These are phyloP conservation scores for Candida anutae DNA, from an alignment of 1,139 yeast genomes.

Conservation along the genomic window DNA sequence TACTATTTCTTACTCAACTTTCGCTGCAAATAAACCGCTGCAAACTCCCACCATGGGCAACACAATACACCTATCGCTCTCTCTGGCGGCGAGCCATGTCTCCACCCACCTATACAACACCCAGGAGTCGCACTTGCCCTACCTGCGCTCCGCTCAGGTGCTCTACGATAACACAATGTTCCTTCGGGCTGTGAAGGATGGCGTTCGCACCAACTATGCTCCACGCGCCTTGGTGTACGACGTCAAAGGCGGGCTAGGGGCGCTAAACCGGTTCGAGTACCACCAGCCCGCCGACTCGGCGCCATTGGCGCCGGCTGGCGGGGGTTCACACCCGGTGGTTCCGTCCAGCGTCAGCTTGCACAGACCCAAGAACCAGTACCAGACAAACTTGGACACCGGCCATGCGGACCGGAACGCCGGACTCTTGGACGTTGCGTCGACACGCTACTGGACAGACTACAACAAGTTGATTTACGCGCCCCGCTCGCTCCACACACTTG, in stretches of 20 bases:
- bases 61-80: slow-evolving; percentile 59
- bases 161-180: slow-evolving; percentile 26
- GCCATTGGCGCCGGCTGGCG: slow-evolving; percentile 6
- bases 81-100: slow-evolving; percentile 67
- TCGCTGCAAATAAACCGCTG: too few relatives aligned
- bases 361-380: slow-evolving; percentile 47
- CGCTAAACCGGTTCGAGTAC: slow-evolving; percentile 48
- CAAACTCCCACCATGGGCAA: slow-evolving; percentile 68
- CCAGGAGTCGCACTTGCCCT: slow-evolving; percentile 66
- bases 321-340: slow-evolving; percentile 5
- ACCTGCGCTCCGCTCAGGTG: slow-evolving; percentile 20
- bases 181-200: slow-evolving; percentile 25
- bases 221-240: slow-evolving; percentile 84
- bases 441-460: slow-evolving; percentile 79
- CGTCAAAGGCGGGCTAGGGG: slow-evolving; percentile 56
- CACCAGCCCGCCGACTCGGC: slow-evolving; percentile 12
- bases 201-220: slow-evolving; percentile 51
- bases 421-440: slow-evolving; percentile 30
- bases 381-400: slow-evolving; percentile 51
- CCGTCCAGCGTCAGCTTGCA: slow-evolving; percentile 6
- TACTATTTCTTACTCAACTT: too few relatives aligned
- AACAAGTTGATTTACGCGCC: slow-evolving; percentile 65
- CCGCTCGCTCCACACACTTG: slow-evolving; percentile 41
- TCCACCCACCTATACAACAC: slow-evolving; percentile 72
- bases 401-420: slow-evolving; percentile 6